Conservation (phyloP, 2,329 filamentous ascomycete genomes). For the Bipolaris victoriae region DNA sequence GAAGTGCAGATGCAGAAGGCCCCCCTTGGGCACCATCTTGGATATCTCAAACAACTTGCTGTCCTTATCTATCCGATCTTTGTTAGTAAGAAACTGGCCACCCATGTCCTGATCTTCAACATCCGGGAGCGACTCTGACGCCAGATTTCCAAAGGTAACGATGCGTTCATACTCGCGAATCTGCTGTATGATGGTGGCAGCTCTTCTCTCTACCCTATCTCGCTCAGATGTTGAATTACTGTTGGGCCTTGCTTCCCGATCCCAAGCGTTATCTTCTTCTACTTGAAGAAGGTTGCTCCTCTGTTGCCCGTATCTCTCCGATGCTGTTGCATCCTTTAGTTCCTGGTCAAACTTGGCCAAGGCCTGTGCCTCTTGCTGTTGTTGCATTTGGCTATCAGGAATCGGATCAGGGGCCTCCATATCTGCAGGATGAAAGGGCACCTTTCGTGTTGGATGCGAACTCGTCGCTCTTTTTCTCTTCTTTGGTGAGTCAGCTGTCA, state of each 20-base stretch:
- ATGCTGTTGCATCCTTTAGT: conserved; percentile 2
- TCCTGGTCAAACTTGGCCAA: conserved; percentile 13
- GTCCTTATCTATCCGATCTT: conserved; percentile 51
- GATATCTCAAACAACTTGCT: conserved; percentile 66
- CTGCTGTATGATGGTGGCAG: conserved; percentile 44
- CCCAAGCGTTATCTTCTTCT: conserved; percentile 47
- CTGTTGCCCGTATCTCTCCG: conserved; percentile 26
- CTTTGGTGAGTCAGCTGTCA: conserved; percentile 43
- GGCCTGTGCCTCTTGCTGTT: neutral
- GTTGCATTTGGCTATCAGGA: neutral
- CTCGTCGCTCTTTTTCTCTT: conserved; percentile 43
- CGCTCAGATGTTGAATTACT: conserved; percentile 5
- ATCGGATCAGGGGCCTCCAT: conserved; percentile 12
- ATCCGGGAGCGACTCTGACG: conserved; percentile 51
- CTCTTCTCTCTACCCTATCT: conserved; percentile 38
- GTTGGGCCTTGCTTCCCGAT: conserved; percentile 36
- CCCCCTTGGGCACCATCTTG: conserved; percentile 70
- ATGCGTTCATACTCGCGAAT: conserved; percentile 54
- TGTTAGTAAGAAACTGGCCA: conserved; percentile 55
- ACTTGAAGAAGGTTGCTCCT: conserved; percentile 36
- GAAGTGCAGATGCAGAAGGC: conserved; percentile 77
- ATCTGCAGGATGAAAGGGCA: conserved; percentile 20
- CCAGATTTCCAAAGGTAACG: conserved; percentile 51
- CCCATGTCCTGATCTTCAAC: conserved; percentile 53
- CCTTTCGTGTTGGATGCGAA: conserved; percentile 21